Base-by-base conservation (phyloP, 441 rosid species). In the Erodium moschatum region DNA sequence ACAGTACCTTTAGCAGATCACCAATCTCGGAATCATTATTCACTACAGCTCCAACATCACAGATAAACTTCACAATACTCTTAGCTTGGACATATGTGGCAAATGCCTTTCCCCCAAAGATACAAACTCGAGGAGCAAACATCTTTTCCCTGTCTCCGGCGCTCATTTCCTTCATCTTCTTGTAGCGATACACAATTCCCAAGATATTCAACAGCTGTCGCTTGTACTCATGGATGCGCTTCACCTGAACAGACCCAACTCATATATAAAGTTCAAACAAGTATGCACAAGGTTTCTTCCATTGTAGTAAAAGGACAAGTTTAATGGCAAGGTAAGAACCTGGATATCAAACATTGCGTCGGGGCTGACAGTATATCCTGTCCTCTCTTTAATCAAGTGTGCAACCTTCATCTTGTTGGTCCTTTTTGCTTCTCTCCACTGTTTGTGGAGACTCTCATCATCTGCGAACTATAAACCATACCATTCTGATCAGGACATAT, bases 321-420 rank as follows among this genome's bases (percentile, higher is more conserved):
- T 5, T 35, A 35, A 0, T 35, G 40, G 40, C 40, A 35, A 35
- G 40, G 40, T 5, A 19, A 33, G 64, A 65, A 89, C 98, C 95
- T 93, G 98, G 80, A 88, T 82, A 78, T 93, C 98, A 52, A 93
- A 93, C 98, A 93, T 89, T 46, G 98, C 89, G 78, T 93, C 92
- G 5, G 96, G 87, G 74, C 86, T 91, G 46, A 93, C 91, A 21
- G 81, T 71, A 75, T 91, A 91, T 67, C 98, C 98, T 0, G 98
- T 91, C 79, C 73, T 91, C 72, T 87, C 95, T 77, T 84, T 91
- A 69, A 91, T 66, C 40, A 88, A 78, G 64, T 87, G 78, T 24
- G 77, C 91, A 76, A 81, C 98, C 82, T 88, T 93, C 81, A 91
- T 79, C 79, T 91, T 93, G 80, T 89, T 93, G 80, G 66, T 83